Evolutionary conservation across 345 rosid genomes (phyloP).

Genomic region (Rhodamnia argentea): DNA sequence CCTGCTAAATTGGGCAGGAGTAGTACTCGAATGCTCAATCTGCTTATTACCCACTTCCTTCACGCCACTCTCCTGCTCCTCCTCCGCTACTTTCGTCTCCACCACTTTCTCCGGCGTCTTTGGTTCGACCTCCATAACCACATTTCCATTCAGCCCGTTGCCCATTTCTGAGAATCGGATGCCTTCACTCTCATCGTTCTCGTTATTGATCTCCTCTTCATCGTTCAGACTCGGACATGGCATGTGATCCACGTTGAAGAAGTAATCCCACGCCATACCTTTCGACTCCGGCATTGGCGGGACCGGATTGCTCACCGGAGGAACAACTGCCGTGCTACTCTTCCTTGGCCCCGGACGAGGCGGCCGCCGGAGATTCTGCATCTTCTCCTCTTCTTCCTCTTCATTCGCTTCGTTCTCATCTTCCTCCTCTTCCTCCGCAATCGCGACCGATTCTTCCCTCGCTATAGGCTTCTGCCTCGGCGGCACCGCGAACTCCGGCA

Average conservation of each 20-base stretch:
- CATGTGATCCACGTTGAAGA: slow-evolving; percentile 53
- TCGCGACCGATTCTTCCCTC: slow-evolving; percentile 27
- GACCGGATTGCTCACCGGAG: slow-evolving; percentile 15
- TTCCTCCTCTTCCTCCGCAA: slow-evolving; percentile 30
- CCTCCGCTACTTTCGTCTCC: slow-evolving; percentile 8
- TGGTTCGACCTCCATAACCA: slow-evolving; percentile 25
- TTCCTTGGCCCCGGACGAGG: slow-evolving; percentile 7
- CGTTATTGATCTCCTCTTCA: neutral
- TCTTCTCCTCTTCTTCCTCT: slow-evolving; percentile 32
- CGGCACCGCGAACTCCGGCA: slow-evolving; percentile 30
- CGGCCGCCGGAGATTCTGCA: slow-evolving; percentile 12
- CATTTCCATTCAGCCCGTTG: slow-evolving; percentile 7
- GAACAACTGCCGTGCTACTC: slow-evolving; percentile 14
- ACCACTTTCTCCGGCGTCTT: slow-evolving; percentile 51
- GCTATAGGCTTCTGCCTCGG: neutral
- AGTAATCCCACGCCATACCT: slow-evolving; percentile 54
- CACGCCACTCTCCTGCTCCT: slow-evolving; percentile 7
- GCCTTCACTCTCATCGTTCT: slow-evolving; percentile 11
- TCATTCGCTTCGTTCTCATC: slow-evolving; percentile 1
- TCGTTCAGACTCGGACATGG: slow-evolving; percentile 44
- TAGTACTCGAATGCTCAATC: slow-evolving; percentile 53
- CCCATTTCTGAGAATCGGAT: slow-evolving; percentile 7
- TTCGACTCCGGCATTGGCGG: slow-evolving; percentile 42
- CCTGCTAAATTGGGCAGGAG: slow-evolving; percentile 42
- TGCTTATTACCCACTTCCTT: slow-evolving; percentile 7